phyloP scores from a whole-genome alignment of 208 protist species.

The Acanthamoeba lugdunensis region DNA sequence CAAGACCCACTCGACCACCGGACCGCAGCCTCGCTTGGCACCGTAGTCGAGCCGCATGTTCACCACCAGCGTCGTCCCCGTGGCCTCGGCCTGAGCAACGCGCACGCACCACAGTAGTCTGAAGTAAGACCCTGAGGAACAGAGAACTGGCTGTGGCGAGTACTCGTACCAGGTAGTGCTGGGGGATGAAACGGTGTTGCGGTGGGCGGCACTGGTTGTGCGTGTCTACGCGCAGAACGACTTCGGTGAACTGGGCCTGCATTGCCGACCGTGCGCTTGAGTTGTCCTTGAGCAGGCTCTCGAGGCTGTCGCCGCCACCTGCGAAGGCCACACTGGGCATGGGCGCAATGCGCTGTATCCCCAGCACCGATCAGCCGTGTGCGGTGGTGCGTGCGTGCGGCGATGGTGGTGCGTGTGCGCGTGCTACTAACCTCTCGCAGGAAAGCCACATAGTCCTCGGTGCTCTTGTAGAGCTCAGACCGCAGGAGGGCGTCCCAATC shows the following conservation, averaged over 20 bases:
- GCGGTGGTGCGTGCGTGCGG: background rate
- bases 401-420: background rate
- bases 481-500: background rate
- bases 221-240: slow-evolving; percentile 1
- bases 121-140: too few relatives aligned
- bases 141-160: too few relatives aligned
- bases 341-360: background rate
- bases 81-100: background rate
- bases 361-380: background rate
- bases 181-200: slow-evolving; percentile 15
- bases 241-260: background rate
- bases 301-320: background rate
- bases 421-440: background rate
- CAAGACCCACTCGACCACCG: slow-evolving; percentile 27
- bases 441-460: background rate
- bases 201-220: background rate
- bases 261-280: background rate
- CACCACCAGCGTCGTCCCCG: slow-evolving; percentile 11
- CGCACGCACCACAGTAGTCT: background rate
- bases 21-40: background rate
- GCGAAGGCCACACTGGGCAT: background rate
- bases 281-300: slow-evolving; percentile 14
- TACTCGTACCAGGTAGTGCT: background rate
- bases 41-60: background rate
- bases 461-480: background rate